Percentiles rank a stretch among this genome's conserved stretches.
phyloP scores from a whole-genome alignment of 2,329 filamentous ascomycete genomes.

The Fusarium decemcellulare region DNA sequence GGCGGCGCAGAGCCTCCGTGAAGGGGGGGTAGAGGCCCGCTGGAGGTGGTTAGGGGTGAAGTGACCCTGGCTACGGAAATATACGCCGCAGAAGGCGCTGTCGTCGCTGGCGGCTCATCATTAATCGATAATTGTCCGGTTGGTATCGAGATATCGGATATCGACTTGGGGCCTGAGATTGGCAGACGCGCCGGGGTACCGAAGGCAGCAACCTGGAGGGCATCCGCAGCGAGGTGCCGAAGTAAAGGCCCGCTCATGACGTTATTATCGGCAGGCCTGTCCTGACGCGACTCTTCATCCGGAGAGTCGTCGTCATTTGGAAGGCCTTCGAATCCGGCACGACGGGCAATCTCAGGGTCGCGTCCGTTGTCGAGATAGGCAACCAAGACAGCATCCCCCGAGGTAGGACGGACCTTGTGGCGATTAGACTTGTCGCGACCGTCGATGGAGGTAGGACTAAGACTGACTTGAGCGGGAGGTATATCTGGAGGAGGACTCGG shows the following conservation, averaged over 20 bases:
- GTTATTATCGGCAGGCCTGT: slow-evolving; percentile 26
- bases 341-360: slow-evolving; percentile 73
- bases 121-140: slow-evolving; percentile 52
- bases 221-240: slow-evolving; percentile 51
- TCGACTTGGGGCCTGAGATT: slow-evolving; percentile 35
- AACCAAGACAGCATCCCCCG: slow-evolving; percentile 78
- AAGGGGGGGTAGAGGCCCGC: slow-evolving; percentile 54
- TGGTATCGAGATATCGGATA: slow-evolving; percentile 48
- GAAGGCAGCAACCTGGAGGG: slow-evolving; percentile 47
- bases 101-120: slow-evolving; percentile 46
- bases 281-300: slow-evolving; percentile 39
- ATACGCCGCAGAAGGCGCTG: slow-evolving; percentile 22
- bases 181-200: slow-evolving; percentile 20
- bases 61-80: slow-evolving; percentile 26
- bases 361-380: slow-evolving; percentile 74
- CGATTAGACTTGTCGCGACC: slow-evolving; percentile 65
- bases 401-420: slow-evolving; percentile 68
- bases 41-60: slow-evolving; percentile 41
- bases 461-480: slow-evolving; percentile 53
- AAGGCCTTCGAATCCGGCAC: slow-evolving; percentile 68
- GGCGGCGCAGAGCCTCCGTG: slow-evolving; percentile 54
- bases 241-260: slow-evolving; percentile 44
- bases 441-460: slow-evolving; percentile 47
- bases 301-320: slow-evolving; percentile 57
- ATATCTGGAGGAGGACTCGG: slow-evolving; percentile 55